Evolutionary conservation across 2,329 filamentous ascomycete genomes (phyloP).

Genomic region (Alternaria gaisen): DNA sequence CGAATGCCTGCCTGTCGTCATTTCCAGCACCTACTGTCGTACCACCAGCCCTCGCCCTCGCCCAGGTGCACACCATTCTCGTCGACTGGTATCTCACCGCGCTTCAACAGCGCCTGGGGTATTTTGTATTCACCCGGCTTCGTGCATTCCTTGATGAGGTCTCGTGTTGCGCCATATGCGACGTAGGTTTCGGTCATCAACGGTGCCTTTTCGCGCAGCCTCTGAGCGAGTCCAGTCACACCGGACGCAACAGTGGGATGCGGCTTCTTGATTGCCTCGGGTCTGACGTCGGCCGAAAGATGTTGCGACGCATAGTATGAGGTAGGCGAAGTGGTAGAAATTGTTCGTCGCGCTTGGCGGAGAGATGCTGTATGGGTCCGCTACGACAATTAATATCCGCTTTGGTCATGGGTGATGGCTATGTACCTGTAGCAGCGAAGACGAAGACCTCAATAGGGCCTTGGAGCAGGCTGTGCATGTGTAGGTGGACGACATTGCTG

Average conservation of each 20-base stretch:
- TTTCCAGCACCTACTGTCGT: slow-evolving; percentile 68
- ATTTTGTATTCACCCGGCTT: slow-evolving; percentile 79
- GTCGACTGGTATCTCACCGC: slow-evolving; percentile 73
- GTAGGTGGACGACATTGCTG: slow-evolving; percentile 49
- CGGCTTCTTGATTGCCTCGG: slow-evolving; percentile 31
- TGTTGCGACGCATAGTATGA: slow-evolving; percentile 35
- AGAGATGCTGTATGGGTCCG: slow-evolving; percentile 29
- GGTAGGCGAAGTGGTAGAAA: slow-evolving; percentile 35
- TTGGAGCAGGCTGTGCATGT: slow-evolving; percentile 49
- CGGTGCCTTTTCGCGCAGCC: slow-evolving; percentile 45
- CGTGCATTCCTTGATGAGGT: slow-evolving; percentile 78
- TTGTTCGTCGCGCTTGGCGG: slow-evolving; percentile 30
- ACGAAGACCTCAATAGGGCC: slow-evolving; percentile 32
- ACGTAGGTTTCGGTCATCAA: slow-evolving; percentile 71
- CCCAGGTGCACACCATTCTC: slow-evolving; percentile 85
- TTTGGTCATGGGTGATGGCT: not conserved
- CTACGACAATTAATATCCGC: slow-evolving; percentile 31
- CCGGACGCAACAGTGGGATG: slow-evolving; percentile 20
- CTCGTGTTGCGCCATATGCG: slow-evolving; percentile 80
- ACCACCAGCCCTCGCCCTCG: slow-evolving; percentile 79
- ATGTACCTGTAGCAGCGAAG: slow-evolving; percentile 32
- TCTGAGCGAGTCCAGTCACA: slow-evolving; percentile 37
- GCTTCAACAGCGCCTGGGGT: slow-evolving; percentile 70
- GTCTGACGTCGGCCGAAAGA: slow-evolving; percentile 26
- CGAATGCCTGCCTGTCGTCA: not conserved